Percentiles rank a stretch among this genome's conserved stretches.
Evolutionary conservation across 2,329 filamentous ascomycete genomes (phyloP).

Genomic region (Aspergillus sp.): DNA sequence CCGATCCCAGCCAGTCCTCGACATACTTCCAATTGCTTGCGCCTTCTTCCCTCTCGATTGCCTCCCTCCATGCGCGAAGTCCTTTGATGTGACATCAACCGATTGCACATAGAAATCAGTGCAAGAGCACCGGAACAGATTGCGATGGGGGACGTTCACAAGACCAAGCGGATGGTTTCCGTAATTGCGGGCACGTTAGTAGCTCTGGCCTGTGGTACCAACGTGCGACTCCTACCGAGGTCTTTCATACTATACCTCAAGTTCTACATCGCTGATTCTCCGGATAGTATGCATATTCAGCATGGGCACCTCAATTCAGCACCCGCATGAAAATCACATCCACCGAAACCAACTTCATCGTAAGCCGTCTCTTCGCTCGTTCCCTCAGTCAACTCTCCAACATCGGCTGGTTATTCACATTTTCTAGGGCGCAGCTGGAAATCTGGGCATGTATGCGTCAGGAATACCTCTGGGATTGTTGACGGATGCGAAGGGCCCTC

Average conservation of each 20-base stretch:
- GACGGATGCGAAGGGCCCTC: constrained; percentile 77
- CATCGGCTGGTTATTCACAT: constrained; percentile 32
- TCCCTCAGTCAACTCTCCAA: constrained; percentile 12
- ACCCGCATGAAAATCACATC: constrained; percentile 81
- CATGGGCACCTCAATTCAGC: constrained; percentile 95
- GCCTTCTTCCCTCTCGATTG: neutral
- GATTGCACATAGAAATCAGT: neutral
- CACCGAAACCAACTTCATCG: constrained; percentile 91
- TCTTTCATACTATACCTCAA: neutral
- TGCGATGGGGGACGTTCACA: constrained; percentile 28
- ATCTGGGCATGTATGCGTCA: constrained; percentile 86
- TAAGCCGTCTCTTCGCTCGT: constrained; percentile 40
- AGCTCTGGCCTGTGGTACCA: constrained; percentile 87
- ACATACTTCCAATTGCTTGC: neutral
- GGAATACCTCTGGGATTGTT: constrained; percentile 88
- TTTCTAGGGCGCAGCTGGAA: constrained; percentile 52
- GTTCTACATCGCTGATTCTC: neutral
- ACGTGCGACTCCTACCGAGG: constrained; percentile 54
- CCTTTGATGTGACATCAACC: constrained; percentile 2
- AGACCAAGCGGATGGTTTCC: constrained; percentile 68
- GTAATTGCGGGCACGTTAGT: constrained; percentile 83
- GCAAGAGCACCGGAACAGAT: constrained; percentile 4
- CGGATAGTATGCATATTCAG: constrained; percentile 89
- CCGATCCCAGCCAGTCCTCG: neutral
- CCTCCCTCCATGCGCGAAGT: neutral